Conservation (phyloP, 257 asterid genomes). For the Rubia yunnanensis region DNA sequence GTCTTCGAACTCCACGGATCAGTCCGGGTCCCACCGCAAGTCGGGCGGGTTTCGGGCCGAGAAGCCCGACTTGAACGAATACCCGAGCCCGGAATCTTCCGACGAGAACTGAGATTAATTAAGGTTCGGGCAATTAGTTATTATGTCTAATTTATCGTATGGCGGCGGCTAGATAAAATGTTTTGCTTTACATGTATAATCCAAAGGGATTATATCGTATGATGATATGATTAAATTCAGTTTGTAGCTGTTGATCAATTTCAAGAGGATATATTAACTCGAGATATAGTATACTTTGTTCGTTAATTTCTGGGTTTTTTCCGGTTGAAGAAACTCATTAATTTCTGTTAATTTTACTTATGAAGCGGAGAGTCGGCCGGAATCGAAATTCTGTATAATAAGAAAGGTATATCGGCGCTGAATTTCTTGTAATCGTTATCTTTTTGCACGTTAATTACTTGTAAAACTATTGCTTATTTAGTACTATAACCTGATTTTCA, state of each 20-base stretch:
- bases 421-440: no score
- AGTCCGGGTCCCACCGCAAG: background rate
- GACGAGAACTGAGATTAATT: constrained; percentile 32
- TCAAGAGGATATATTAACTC: constrained; percentile 2
- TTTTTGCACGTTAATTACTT: no score
- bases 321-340: no score
- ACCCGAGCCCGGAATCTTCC: constrained; percentile 59
- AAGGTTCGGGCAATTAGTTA: background rate
- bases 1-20: constrained; percentile 3
- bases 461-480: no score
- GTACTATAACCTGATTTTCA: no score
- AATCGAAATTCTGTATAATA: no score
- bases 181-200: constrained; percentile 18
- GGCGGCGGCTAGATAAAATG: constrained; percentile 3
- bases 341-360: background rate
- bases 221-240: constrained; percentile 5
- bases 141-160: background rate
- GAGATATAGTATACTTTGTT: background rate
- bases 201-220: constrained; percentile 36
- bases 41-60: background rate
- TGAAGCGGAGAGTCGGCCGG: no score
- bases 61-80: constrained; percentile 79
- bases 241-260: constrained; percentile 8
- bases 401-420: no score
- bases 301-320: background rate